Conservation (phyloP, 306 rosid species). For the Trichosanthes truncata region DNA sequence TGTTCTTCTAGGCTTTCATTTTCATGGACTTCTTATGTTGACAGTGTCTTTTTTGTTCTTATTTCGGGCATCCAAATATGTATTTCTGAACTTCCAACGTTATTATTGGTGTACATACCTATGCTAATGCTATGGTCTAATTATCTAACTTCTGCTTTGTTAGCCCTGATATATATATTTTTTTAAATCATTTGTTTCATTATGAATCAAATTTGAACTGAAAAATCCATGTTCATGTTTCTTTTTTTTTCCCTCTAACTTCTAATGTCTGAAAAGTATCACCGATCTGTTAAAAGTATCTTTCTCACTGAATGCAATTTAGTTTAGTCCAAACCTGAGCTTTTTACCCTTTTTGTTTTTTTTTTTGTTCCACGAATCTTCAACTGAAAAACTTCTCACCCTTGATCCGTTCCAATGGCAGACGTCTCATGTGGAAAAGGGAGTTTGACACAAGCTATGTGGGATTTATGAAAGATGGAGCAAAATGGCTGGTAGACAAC, state of each 20-base stretch:
- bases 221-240: neutral
- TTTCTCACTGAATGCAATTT: neutral
- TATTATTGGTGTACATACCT: neutral
- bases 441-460: constrained; percentile 55
- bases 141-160: neutral
- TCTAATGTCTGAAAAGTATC: too few species aligned
- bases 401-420: constrained; percentile 15
- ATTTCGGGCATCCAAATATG: neutral
- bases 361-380: too few species aligned
- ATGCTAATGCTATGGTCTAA: neutral
- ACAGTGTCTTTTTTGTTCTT: neutral
- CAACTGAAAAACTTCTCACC: neutral
- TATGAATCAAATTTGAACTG: neutral
- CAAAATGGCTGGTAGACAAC: constrained; percentile 68
- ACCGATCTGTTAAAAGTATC: neutral
- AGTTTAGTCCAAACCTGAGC: neutral
- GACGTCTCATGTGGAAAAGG: constrained; percentile 65
- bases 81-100: neutral
- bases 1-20: neutral
- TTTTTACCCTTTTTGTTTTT: too few species aligned
- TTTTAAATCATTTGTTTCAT: neutral
- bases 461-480: constrained; percentile 62
- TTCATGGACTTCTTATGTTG: neutral
- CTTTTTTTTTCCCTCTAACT: neutral
- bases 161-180: neutral